Base-by-base conservation (phyloP, 208 protist genomes). In the Lotmaria passim region DNA sequence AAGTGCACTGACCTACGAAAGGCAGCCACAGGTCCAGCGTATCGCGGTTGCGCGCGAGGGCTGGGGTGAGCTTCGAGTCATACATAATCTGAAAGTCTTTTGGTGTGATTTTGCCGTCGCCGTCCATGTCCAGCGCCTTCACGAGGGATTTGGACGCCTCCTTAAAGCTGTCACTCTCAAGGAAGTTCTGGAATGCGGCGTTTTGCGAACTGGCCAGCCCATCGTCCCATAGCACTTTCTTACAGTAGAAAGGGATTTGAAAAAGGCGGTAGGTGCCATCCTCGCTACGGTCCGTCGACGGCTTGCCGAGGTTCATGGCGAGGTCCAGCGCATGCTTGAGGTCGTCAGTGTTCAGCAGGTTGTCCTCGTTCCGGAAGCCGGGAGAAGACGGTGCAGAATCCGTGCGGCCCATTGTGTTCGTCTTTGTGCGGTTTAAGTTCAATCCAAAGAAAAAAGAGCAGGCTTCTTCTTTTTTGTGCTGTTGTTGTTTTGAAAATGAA, bases 51-150 rank as follows among this genome's bases (percentile, higher is more conserved):
- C 62, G 44, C 0, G 56, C 28, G 19, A 90, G 57, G 28, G 70
- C 44, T 3, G 65, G 62, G 15, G 78, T 81, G 17, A 90, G 61
- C 44, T 81, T 52, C 24, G 74, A 28, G 56, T 86, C 83, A 63
- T 93, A 88, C 70, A 90, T 83, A 52, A 86, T 79, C 62, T 88
- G 83, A 53, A 88, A 86, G 65, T 93, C 87, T 55, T 76, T 80
- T 7, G 87, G 73, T 7, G 81, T 90, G 17, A 90, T 43, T 60
- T 77, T 82, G 26, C 87, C 87, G 34, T 89, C 87, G 11, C 79
- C 83, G 57, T 93, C 78, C 69, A 85, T 83, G 77, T 86, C 82
- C 19, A 90, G 62, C 2, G 67, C 43, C 53, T 75, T 76, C 11
- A 89, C 55, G 14, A 89, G 56, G 12, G 70, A 30, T 30, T 73